Evolutionary conservation across 805 yeast genomes (phyloP).

Genomic region (Yamadazyma kitorensis): DNA sequence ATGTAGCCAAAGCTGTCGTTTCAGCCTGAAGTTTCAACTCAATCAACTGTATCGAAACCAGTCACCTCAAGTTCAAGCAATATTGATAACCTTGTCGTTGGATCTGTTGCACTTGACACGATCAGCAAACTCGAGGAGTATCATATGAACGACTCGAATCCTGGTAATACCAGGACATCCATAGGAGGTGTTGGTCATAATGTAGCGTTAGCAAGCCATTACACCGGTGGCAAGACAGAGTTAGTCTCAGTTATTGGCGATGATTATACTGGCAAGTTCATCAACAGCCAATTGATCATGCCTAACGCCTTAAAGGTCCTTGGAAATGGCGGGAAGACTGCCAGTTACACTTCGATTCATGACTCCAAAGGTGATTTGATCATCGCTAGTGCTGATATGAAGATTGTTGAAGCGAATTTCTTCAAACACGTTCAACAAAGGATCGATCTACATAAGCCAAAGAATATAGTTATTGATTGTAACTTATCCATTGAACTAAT

Average conservation of each 20-base stretch:
- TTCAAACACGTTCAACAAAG: conserved; percentile 39
- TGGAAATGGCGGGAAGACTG: conserved; percentile 51
- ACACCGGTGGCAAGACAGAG: conserved; percentile 24
- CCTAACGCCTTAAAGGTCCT: conserved; percentile 19
- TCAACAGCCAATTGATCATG: conserved; percentile 41
- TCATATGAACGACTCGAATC: conserved; percentile 63
- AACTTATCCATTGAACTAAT: conserved; percentile 52
- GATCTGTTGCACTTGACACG: conserved; percentile 75
- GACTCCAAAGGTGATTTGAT: conserved; percentile 58
- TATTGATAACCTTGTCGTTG: conserved; percentile 50
- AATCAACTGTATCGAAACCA: no score
- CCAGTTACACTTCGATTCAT: conserved; percentile 74
- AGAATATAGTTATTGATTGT: conserved; percentile 60
- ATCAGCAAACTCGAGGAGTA: conserved; percentile 45
- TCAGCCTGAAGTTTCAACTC: conserved; percentile 2
- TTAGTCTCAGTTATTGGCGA: conserved; percentile 61
- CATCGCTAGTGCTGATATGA: conserved; percentile 85
- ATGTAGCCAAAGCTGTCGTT: background rate
- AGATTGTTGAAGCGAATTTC: conserved; percentile 51
- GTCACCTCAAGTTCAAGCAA: background rate
- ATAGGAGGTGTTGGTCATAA: conserved; percentile 88
- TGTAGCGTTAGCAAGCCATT: conserved; percentile 61
- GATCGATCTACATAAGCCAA: conserved; percentile 43
- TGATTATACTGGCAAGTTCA: conserved; percentile 51
- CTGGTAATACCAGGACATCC: conserved; percentile 54